A percentile compares a stretch with the other conserved stretches of the same genome.
Conservation (phyloP, 2,329 filamentous ascomycete genomes). For the Pyrenochaeta sp. region DNA sequence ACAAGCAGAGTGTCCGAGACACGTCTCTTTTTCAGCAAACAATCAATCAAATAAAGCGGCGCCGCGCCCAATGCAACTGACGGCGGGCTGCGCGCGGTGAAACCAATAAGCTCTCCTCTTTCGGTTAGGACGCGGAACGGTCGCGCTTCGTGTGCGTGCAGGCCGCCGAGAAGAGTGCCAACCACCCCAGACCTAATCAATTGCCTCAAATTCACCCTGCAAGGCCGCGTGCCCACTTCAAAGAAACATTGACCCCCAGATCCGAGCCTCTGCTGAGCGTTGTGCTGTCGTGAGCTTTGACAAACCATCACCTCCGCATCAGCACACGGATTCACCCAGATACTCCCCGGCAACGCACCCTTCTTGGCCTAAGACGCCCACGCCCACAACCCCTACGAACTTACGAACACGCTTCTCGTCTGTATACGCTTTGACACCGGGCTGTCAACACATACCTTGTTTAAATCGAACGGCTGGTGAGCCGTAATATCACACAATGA, state of each 20-base stretch:
- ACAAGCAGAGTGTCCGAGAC: slow-evolving; percentile 1
- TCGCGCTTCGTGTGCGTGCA: slow-evolving; percentile 26
- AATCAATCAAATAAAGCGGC: slow-evolving; percentile 2
- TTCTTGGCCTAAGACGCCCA: slow-evolving; percentile 16
- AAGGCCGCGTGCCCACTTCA: slow-evolving; percentile 7
- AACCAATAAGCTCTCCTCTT: slow-evolving; percentile 26
- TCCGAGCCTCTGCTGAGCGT: not conserved
- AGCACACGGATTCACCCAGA: slow-evolving; percentile 9
- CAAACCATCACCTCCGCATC: slow-evolving; percentile 19
- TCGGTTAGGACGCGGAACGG: slow-evolving; percentile 30
- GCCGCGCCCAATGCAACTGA: slow-evolving; percentile 11
- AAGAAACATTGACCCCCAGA: slow-evolving; percentile 4
- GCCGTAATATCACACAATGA: slow-evolving; percentile 68
- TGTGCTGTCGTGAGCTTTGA: slow-evolving; percentile 7
- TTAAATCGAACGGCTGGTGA: slow-evolving; percentile 26
- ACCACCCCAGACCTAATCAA: slow-evolving; percentile 23
- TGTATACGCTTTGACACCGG: not conserved
- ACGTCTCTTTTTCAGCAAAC: slow-evolving; percentile 8
- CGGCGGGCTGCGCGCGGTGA: slow-evolving; percentile 9
- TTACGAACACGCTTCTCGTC: not conserved
- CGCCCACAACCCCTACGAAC: slow-evolving; percentile 6
- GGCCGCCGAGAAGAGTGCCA: slow-evolving; percentile 20
- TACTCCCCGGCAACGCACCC: slow-evolving; percentile 17
- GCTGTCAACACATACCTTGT: not conserved
- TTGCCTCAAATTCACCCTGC: slow-evolving; percentile 22